Evolutionary conservation across 2,329 filamentous ascomycete species (phyloP), one percentile per base, ranked within the genome.

Genomic region (Penicillium vulpinum): DNA sequence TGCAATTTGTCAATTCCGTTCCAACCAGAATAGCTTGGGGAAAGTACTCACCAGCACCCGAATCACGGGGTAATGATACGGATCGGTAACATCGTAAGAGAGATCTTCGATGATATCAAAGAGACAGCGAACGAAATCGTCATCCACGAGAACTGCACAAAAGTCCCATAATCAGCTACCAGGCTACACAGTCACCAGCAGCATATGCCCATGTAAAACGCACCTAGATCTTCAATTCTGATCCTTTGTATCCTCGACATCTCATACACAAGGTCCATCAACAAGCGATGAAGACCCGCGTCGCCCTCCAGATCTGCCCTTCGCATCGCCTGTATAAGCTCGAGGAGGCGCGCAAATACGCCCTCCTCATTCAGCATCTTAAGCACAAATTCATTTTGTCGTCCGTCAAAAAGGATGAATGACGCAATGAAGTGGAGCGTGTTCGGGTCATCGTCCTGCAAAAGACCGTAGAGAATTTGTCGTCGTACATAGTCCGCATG

Each of bases 31-130:
- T 6, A 35, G 2, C 6, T 18, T 13, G 13, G n/a, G 13, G 10
- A 15, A 29, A 24, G 16, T 8, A 79, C 87, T 73, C 77, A 96
- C 92, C 77, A 99, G 75, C 48, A 97, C 92, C 62, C 92, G 86
- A 69, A 99, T 97, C 44, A 97, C 88, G 6, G 91, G 89, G 72
- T 97, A 97, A 73, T 97, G 93, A 73, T 96, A 99, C 1, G 93
- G 93, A 73, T 97, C 94, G 64, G 91, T 85, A 22, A 85, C 87
- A 74, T 97, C 93, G 71, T 93, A 87, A 7, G 91, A 94, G 5
- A 93, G 81, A 60, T 90, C 84, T 76, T 97, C 93, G 68, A 97
- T 93, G 55, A 96, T 87, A 62, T 88, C 83, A 68, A 97, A 92
- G 10, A 99, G 84, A 69, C 90, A 89, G 35, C 85, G 82, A 57